phyloP scores from a whole-genome alignment of 768 basidiomycete species.

The Auricularia sp. region DNA sequence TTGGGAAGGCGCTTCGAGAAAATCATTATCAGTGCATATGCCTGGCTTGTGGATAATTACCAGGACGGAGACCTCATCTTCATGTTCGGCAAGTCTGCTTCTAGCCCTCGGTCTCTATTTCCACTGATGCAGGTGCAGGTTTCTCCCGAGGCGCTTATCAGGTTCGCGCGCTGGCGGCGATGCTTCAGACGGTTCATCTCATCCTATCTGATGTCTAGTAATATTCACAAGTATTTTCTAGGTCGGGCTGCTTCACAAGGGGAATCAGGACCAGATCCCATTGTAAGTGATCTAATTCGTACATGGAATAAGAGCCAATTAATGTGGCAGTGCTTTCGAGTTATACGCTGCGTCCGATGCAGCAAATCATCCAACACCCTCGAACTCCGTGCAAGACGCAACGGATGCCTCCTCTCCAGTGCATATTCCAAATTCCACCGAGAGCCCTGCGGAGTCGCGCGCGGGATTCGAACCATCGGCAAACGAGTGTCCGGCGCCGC shows the following conservation, averaged over 20 bases:
- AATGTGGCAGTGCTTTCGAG: slow-evolving; percentile 26
- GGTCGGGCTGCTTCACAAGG: slow-evolving; percentile 32
- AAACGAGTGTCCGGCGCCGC: no score
- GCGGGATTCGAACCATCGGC: no score
- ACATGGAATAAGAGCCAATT: neutral
- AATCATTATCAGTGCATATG: slow-evolving; percentile 26
- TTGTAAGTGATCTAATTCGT: slow-evolving; percentile 18
- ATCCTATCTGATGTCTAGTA: neutral
- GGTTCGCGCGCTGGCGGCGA: slow-evolving; percentile 32
- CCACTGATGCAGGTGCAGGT: slow-evolving; percentile 16
- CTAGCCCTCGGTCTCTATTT: neutral
- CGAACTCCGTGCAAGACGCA: no score
- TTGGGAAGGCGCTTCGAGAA: slow-evolving; percentile 25
- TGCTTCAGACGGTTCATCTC: slow-evolving; percentile 27
- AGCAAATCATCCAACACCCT: no score
- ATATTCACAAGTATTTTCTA: slow-evolving; percentile 7
- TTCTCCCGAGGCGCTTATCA: slow-evolving; percentile 41
- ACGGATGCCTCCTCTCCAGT: no score
- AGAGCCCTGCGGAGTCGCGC: no score
- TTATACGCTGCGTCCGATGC: slow-evolving; percentile 21
- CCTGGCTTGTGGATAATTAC: slow-evolving; percentile 33
- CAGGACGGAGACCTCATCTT: slow-evolving; percentile 28
- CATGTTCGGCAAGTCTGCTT: slow-evolving; percentile 25
- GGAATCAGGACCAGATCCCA: slow-evolving; percentile 32
- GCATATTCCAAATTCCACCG: no score